These are phyloP conservation scores for Glycine latifolia DNA, from an alignment of 306 rosid genomes.

Conservation along the genomic window DNA sequence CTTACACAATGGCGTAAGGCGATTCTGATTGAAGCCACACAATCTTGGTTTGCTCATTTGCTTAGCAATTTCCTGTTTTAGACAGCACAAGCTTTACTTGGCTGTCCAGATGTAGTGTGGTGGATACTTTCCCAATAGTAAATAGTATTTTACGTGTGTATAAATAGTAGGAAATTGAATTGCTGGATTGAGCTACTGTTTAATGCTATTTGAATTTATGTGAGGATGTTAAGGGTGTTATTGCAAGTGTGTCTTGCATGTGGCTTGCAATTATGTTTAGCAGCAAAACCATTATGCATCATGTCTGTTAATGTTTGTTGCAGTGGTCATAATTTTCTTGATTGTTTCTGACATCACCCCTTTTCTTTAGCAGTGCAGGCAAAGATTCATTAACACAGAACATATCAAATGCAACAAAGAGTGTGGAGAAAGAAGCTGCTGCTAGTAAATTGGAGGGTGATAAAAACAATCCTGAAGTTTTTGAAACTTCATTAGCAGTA, in stretches of 20 bases:
- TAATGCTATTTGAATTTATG: slow-evolving; percentile 27
- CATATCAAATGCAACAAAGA: slow-evolving; percentile 44
- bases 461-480: slow-evolving; percentile 52
- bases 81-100: not conserved
- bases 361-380: slow-evolving; percentile 60
- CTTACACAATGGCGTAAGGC: too few species aligned
- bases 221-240: not conserved
- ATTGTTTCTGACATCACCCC: slow-evolving; percentile 44
- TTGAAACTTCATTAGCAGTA: slow-evolving; percentile 44
- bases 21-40: slow-evolving; percentile 4
- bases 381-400: slow-evolving; percentile 49
- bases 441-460: slow-evolving; percentile 47
- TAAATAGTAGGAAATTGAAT: slow-evolving; percentile 28
- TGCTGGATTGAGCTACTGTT: slow-evolving; percentile 16
- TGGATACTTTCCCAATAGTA: slow-evolving; percentile 22
- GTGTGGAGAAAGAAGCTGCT: slow-evolving; percentile 51
- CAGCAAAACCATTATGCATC: not conserved
- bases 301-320: not conserved
- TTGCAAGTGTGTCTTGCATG: slow-evolving; percentile 1
- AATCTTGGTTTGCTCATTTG: not conserved
- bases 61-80: not conserved
- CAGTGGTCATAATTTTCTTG: slow-evolving; percentile 7
- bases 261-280: too few species aligned
- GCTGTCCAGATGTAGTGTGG: not conserved
- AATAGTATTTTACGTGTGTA: not conserved